phyloP scores from a whole-genome alignment of 805 yeast genomes.

The Pichia cephalocereana region DNA sequence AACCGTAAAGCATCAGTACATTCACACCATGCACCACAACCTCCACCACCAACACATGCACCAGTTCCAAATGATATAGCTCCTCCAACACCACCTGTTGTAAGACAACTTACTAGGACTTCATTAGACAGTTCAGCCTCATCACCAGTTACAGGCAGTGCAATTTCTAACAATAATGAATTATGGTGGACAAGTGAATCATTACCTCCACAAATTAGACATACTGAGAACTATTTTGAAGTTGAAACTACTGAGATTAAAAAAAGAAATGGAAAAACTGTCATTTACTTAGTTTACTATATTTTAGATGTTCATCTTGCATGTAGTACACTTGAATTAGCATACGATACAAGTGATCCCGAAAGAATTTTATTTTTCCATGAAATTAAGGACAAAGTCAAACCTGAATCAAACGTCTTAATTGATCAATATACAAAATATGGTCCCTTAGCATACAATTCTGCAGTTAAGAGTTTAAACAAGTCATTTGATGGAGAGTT shows the following conservation, averaged over 20 bases:
- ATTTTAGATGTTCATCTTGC: conserved; percentile 66
- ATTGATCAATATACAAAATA: conserved; percentile 38
- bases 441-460: conserved; percentile 42
- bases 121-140: conserved; percentile 1
- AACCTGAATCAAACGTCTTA: conserved; percentile 33
- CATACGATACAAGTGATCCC: conserved; percentile 49
- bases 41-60: conserved; percentile 3
- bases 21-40: conserved; percentile 14
- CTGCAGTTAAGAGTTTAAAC: conserved; percentile 29
- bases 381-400: conserved; percentile 32
- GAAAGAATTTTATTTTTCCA: conserved; percentile 35
- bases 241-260: conserved; percentile 46
- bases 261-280: conserved; percentile 48
- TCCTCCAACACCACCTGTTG: neutral
- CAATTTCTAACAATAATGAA: neutral
- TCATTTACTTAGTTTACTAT: conserved; percentile 55
- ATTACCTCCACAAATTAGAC: conserved; percentile 43
- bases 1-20: neutral
- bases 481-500: conserved; percentile 22
- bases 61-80: neutral
- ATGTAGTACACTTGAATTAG: conserved; percentile 50
- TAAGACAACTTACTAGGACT: conserved; percentile 3
- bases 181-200: conserved; percentile 64
- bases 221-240: conserved; percentile 49
- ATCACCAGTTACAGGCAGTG: conserved; percentile 8